These are phyloP conservation scores for Entomortierella beljakovae DNA, from an alignment of 192 early-diverging fungal species.

Conservation along the genomic window DNA sequence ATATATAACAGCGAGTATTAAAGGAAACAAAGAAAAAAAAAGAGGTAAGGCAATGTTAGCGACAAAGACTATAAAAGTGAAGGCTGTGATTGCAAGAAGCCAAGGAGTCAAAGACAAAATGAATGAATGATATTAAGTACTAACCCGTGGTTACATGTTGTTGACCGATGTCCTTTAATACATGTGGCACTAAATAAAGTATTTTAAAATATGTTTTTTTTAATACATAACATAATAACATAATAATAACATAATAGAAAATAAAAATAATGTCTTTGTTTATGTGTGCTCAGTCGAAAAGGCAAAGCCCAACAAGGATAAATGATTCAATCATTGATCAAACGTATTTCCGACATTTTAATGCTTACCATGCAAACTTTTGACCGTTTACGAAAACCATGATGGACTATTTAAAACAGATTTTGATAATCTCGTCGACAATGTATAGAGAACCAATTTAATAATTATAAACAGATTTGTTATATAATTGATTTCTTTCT, in stretches of 20 bases:
- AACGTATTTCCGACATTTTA: background rate
- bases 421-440: background rate
- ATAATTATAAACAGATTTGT: conserved; percentile 11
- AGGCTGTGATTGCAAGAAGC: background rate
- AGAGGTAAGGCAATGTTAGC: background rate
- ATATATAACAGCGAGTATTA: background rate
- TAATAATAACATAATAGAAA: too few relatives aligned
- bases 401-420: background rate
- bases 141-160: conserved; percentile 63
- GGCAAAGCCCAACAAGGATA: background rate
- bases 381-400: conserved; percentile 54
- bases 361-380: conserved; percentile 58
- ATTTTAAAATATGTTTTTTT: background rate
- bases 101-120: background rate
- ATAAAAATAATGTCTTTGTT: too few relatives aligned
- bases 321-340: background rate
- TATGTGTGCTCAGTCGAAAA: too few relatives aligned
- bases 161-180: conserved; percentile 69
- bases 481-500: background rate
- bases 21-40: background rate
- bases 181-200: conserved; percentile 55
- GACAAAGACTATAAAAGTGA: too few relatives aligned
- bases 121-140: background rate
- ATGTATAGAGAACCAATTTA: background rate
- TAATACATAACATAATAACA: too few relatives aligned